These are phyloP conservation scores for Pezizomycotina sp. DNA, from an alignment of 2,329 filamentous ascomycete species.

Conservation along the genomic window DNA sequence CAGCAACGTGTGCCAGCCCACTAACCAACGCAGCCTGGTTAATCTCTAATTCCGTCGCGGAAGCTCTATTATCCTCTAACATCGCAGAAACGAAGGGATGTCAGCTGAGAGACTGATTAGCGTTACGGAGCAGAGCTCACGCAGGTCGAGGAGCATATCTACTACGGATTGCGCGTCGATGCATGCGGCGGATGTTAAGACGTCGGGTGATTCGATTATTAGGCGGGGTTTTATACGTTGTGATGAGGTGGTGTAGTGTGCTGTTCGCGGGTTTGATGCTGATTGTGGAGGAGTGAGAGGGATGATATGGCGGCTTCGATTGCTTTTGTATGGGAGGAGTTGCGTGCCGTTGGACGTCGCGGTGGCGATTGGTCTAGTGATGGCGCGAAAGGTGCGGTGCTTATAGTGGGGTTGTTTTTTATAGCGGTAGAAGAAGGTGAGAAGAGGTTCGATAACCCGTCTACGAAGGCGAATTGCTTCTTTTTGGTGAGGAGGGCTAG, in stretches of 20 bases:
- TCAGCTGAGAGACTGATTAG: conserved; percentile 28
- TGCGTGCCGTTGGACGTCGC: too few species aligned
- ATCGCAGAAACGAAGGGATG: conserved; percentile 41
- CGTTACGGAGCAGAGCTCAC: conserved; percentile 6
- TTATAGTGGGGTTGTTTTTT: conserved; percentile 1
- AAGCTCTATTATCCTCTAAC: conserved; percentile 45
- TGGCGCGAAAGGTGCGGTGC: background rate
- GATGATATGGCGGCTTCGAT: too few species aligned
- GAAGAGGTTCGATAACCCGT: conserved; percentile 49
- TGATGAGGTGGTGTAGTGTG: too few species aligned
- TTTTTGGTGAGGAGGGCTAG: conserved; percentile 42
- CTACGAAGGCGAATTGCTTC: conserved; percentile 53
- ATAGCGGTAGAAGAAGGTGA: conserved; percentile 1
- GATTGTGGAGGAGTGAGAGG: too few species aligned
- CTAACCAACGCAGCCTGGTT: conserved; percentile 56
- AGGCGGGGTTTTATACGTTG: conserved; percentile 40
- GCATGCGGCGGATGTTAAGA: conserved; percentile 44
- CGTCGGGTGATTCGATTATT: conserved; percentile 49
- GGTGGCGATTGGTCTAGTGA: background rate
- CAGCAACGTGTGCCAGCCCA: conserved; percentile 56
- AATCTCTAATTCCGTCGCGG: conserved; percentile 49
- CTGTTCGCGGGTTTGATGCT: too few species aligned
- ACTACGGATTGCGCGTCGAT: conserved; percentile 31
- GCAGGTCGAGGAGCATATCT: conserved; percentile 12
- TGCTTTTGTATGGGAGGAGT: too few species aligned